A percentile compares a stretch with the other conserved stretches of the same genome.
Conservation (phyloP, 257 asterid genomes). For the Parsonsia alboflavescens region DNA sequence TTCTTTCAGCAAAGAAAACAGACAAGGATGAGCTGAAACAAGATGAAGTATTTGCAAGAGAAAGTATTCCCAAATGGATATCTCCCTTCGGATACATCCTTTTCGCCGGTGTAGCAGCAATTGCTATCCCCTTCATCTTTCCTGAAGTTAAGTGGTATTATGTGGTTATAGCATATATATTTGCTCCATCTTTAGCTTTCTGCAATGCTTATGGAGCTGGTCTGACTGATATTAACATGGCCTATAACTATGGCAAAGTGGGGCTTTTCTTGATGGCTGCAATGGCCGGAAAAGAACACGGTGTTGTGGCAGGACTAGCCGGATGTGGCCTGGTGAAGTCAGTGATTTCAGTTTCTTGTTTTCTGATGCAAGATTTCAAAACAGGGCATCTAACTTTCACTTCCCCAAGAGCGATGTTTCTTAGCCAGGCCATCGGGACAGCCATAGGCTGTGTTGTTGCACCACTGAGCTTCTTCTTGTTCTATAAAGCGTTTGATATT, state of each 20-base stretch:
- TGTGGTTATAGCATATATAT: slow-evolving; percentile 49
- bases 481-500: slow-evolving; percentile 68
- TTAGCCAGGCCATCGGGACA: slow-evolving; percentile 70
- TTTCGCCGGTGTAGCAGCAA: slow-evolving; percentile 37
- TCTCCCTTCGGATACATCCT: slow-evolving; percentile 42
- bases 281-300: slow-evolving; percentile 64
- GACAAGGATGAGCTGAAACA: slow-evolving; percentile 9
- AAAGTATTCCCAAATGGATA: slow-evolving; percentile 59
- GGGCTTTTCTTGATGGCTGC: slow-evolving; percentile 72
- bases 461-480: slow-evolving; percentile 56
- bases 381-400: slow-evolving; percentile 64
- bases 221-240: slow-evolving; percentile 72
- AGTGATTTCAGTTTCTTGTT: slow-evolving; percentile 48
- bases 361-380: slow-evolving; percentile 66
- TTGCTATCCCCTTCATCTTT: slow-evolving; percentile 53
- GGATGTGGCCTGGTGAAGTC: slow-evolving; percentile 75
- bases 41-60: slow-evolving; percentile 35
- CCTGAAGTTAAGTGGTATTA: slow-evolving; percentile 70
- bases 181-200: slow-evolving; percentile 67
- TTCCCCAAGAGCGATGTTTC: slow-evolving; percentile 64
- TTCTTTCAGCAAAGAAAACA: slow-evolving; percentile 17
- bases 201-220: slow-evolving; percentile 86
- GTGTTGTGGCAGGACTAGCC: slow-evolving; percentile 62
- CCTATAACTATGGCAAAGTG: slow-evolving; percentile 70
- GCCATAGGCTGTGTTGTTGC: slow-evolving; percentile 59